Conservation (phyloP, 2,329 filamentous ascomycete genomes). For the Aspergillus eucalypticola region DNA sequence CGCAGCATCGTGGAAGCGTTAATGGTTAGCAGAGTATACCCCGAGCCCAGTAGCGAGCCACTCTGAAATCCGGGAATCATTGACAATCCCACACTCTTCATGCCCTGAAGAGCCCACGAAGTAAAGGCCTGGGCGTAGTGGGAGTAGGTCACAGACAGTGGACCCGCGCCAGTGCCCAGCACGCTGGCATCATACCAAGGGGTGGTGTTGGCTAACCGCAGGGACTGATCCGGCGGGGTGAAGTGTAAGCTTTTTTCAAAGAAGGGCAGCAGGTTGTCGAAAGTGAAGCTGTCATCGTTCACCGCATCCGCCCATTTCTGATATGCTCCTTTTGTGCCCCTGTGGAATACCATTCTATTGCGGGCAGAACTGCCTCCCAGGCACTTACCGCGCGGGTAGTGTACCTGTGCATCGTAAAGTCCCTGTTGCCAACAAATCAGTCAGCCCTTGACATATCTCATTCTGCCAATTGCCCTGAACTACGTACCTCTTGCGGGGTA, state of each 20-base stretch:
- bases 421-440: not conserved
- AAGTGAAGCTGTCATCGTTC: conserved; percentile 22
- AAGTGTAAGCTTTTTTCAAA: conserved; percentile 12
- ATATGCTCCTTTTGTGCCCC: conserved; percentile 30
- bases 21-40: not conserved
- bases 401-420: conserved; percentile 11
- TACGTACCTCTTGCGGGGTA: conserved; percentile 18
- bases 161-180: not conserved
- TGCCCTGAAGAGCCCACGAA: not conserved
- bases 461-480: not conserved
- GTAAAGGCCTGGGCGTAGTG: not conserved
- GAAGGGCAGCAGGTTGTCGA: conserved; percentile 11
- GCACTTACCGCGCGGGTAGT: conserved; percentile 27
- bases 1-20: conserved; percentile 2
- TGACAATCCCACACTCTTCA: not conserved
- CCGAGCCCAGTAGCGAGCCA: not conserved
- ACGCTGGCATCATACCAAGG: not conserved
- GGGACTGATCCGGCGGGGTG: not conserved
- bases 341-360: conserved; percentile 29
- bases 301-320: conserved; percentile 38
- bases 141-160: not conserved
- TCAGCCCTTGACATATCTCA: not conserved
- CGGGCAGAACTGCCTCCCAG: conserved; percentile 20
- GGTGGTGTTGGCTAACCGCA: not conserved
- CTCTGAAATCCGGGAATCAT: not conserved